phyloP scores from a whole-genome alignment of 352 stramenopile genomes.

The Phytophthora rubi region DNA sequence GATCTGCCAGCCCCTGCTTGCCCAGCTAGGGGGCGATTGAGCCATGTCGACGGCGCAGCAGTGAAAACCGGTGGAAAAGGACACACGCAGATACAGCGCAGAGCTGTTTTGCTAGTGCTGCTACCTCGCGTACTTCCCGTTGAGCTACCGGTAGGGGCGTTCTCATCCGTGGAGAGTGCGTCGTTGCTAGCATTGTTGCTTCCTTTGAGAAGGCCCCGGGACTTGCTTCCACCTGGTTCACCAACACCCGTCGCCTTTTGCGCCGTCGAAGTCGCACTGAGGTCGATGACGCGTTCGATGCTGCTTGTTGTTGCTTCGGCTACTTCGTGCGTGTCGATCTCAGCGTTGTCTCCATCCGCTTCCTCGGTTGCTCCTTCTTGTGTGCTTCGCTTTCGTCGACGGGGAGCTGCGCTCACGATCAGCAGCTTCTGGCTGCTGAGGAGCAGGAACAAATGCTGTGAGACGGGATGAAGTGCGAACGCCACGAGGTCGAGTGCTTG shows the following conservation, averaged over 20 bases:
- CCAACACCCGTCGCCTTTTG: constrained; percentile 1
- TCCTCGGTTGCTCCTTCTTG: neutral
- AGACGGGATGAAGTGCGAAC: constrained; percentile 60
- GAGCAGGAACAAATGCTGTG: constrained; percentile 60
- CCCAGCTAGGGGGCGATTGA: constrained; percentile 42
- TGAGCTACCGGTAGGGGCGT: neutral
- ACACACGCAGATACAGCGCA: constrained; percentile 54
- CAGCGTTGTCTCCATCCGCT: neutral
- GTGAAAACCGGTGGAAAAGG: constrained; percentile 68
- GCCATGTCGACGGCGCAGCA: constrained; percentile 31
- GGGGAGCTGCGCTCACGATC: constrained; percentile 47
- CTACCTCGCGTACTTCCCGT: constrained; percentile 4
- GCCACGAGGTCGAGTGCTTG: constrained; percentile 60
- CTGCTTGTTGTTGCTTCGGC: constrained; percentile 23
- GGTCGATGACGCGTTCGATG: constrained; percentile 47
- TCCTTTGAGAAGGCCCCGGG: constrained; percentile 1
- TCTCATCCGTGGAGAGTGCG: constrained; percentile 1
- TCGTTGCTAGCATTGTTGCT: constrained; percentile 8
- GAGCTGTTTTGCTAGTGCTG: neutral
- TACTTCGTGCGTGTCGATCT: constrained; percentile 18
- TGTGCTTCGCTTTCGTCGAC: constrained; percentile 5
- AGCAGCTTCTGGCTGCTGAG: constrained; percentile 64
- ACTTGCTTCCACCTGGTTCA: constrained; percentile 4
- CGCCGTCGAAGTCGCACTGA: constrained; percentile 16
- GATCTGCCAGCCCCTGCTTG: constrained; percentile 29